Base-by-base conservation (phyloP, 2,329 filamentous ascomycete species). In the Thermothelomyces thermophilus region DNA sequence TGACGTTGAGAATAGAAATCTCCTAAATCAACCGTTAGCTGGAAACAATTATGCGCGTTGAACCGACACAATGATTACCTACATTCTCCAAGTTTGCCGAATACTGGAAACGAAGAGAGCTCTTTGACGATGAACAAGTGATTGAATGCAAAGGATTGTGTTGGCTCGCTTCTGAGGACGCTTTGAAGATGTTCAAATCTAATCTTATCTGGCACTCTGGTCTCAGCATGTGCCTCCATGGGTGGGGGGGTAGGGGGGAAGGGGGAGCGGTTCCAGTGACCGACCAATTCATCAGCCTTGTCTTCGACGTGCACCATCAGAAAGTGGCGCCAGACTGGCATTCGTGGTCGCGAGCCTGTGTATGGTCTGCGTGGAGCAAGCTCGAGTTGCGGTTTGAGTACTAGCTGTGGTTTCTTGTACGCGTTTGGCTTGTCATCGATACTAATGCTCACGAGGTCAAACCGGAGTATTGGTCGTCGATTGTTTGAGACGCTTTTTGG, bases 271-370 rank as follows among this genome's bases (percentile, higher is more conserved):
- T 5, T 5, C 1, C 7, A 16, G 5, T 3, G 20, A 44, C 44
- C 41, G 28, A 60, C 58, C 33, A 61, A 49, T 24, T 61, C 59
- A 36, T 59, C 54, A 8, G 58, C 59, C 26, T 56, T 59, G 49
- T 61, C 59, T 26, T 57, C 59, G 14, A 61, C 55, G 46, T 61
- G 58, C 2, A 61, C 50, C 58, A 61, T 58, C 39, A 61, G 26
- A 17, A 54, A 49, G 42, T 57, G 50, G 11, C 53, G 56, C 50
- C 48, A 53, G 14, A 51, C 14, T 2, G 57, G 50, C 16, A 46
- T 30, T 9, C 48, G 53, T 1, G 48, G 47, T 3, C 49, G 51
- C 10, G 47, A 41, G 10, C 54, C 58, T 2, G 56, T 58, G 28
- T 45, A 56, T 2, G 55, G 49, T 24, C 44, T 50, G 14, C 59